Percentiles rank a stretch among this genome's conserved stretches.
Evolutionary conservation across 306 rosid species (phyloP).

Genomic region (Styphnolobium japonicum): DNA sequence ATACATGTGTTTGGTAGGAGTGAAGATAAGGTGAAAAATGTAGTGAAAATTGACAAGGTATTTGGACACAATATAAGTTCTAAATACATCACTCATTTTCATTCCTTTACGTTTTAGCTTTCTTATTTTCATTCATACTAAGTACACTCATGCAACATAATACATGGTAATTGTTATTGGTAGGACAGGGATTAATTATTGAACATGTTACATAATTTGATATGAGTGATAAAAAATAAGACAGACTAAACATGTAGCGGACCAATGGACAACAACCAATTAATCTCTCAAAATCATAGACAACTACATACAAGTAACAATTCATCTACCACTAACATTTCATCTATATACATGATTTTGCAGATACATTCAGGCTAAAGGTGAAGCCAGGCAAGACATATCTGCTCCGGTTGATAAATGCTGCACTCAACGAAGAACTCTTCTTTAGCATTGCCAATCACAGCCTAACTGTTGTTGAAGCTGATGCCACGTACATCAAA

Average conservation of each 20-base stretch:
- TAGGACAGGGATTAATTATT: not conserved
- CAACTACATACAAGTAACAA: not conserved
- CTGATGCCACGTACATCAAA: conserved; percentile 70
- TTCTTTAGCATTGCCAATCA: conserved; percentile 80
- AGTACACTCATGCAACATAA: not conserved
- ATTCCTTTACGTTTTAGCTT: not conserved
- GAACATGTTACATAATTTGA: not conserved
- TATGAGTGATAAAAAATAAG: not conserved
- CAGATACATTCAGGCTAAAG: conserved; percentile 70
- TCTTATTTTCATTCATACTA: not conserved
- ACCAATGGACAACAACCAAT: not conserved
- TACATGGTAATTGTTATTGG: too few species aligned
- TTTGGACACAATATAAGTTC: not conserved
- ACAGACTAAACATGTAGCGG: not conserved
- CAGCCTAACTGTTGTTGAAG: conserved; percentile 65
- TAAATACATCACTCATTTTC: not conserved
- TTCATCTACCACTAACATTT: not conserved
- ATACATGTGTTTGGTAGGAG: not conserved
- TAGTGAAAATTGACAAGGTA: not conserved
- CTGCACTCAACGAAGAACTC: conserved; percentile 89
- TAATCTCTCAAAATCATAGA: not conserved
- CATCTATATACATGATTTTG: not conserved
- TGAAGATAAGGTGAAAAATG: not conserved
- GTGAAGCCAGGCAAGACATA: conserved; percentile 81
- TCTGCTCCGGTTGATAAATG: conserved; percentile 71